phyloP scores from a whole-genome alignment of 805 yeast genomes.

The Metschnikowia kofuensis region DNA sequence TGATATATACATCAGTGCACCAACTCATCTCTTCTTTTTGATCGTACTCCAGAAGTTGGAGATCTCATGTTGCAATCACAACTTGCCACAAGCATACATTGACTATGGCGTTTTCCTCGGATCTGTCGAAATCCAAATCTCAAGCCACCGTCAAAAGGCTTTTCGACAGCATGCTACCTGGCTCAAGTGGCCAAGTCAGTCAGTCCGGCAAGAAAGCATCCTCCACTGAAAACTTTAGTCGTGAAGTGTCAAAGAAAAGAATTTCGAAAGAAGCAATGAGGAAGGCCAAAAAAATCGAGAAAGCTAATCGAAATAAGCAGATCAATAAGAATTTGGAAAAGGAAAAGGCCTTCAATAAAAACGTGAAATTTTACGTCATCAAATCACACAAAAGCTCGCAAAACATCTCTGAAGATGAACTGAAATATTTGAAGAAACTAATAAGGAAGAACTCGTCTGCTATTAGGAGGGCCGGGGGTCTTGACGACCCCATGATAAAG shows the following conservation, averaged over 20 bases:
- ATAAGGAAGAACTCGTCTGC: constrained; percentile 35
- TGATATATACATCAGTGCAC: constrained; percentile 3
- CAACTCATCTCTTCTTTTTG: constrained; percentile 7
- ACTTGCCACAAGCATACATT: not conserved
- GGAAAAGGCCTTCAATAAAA: constrained; percentile 32
- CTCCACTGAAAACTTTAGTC: constrained; percentile 16
- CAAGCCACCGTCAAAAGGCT: constrained; percentile 25
- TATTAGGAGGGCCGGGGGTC: constrained; percentile 25
- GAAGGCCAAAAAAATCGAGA: constrained; percentile 19
- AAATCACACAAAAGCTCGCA: constrained; percentile 27
- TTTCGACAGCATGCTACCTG: constrained; percentile 24
- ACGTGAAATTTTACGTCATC: constrained; percentile 39
- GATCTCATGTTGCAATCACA: not conserved
- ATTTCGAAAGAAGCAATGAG: constrained; percentile 19
- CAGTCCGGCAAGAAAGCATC: constrained; percentile 7
- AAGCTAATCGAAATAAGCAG: constrained; percentile 21
- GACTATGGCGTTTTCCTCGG: constrained; percentile 21
- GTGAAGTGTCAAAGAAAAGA: constrained; percentile 15
- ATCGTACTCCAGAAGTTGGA: not conserved
- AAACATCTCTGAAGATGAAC: constrained; percentile 30
- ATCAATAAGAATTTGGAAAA: constrained; percentile 28
- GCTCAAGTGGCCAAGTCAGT: constrained; percentile 7
- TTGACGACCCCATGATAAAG: constrained; percentile 30
- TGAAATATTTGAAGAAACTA: constrained; percentile 37
- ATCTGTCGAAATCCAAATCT: constrained; percentile 21